These are phyloP conservation scores for Blumeriella jaapii DNA, from an alignment of 2,329 filamentous ascomycete genomes.

Conservation along the genomic window DNA sequence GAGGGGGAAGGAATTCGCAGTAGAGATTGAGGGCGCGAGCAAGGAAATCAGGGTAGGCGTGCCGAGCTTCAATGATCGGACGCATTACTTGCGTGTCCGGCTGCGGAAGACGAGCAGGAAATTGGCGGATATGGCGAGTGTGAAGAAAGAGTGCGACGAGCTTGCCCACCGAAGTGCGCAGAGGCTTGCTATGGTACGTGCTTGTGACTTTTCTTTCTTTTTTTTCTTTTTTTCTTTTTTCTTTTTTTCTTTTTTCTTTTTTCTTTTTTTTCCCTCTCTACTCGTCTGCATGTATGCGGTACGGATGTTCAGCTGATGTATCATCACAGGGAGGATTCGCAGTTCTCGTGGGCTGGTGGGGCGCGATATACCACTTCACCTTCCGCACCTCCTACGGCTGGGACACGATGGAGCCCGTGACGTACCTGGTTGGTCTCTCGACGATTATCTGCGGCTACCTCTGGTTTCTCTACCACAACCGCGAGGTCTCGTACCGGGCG, in stretches of 20 bases:
- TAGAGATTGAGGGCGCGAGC: constrained; percentile 64
- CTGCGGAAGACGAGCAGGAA: constrained; percentile 59
- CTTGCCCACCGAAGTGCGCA: constrained; percentile 69
- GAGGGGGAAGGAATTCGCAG: constrained; percentile 70
- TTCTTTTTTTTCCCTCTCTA: no score
- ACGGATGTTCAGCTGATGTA: background rate
- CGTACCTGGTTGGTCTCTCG: constrained; percentile 76
- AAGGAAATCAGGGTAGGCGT: constrained; percentile 66
- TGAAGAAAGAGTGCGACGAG: constrained; percentile 74
- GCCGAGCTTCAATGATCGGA: constrained; percentile 82
- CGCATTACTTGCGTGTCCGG: constrained; percentile 71
- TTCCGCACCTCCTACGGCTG: constrained; percentile 70
- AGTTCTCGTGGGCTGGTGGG: constrained; percentile 58
- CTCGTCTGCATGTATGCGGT: no score
- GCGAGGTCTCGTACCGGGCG: constrained; percentile 75
- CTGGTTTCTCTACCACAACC: constrained; percentile 89
- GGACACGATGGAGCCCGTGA: constrained; percentile 86
- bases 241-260: no score
- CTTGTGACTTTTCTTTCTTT: no score
- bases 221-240: no score
- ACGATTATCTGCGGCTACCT: constrained; percentile 84
- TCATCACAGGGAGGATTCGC: constrained; percentile 52
- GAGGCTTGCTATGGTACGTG: constrained; percentile 51
- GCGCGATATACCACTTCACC: constrained; percentile 59
- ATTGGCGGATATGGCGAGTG: constrained; percentile 55